Evolutionary conservation across 441 rosid species (phyloP).

Genomic region (Gossypium trilobum): DNA sequence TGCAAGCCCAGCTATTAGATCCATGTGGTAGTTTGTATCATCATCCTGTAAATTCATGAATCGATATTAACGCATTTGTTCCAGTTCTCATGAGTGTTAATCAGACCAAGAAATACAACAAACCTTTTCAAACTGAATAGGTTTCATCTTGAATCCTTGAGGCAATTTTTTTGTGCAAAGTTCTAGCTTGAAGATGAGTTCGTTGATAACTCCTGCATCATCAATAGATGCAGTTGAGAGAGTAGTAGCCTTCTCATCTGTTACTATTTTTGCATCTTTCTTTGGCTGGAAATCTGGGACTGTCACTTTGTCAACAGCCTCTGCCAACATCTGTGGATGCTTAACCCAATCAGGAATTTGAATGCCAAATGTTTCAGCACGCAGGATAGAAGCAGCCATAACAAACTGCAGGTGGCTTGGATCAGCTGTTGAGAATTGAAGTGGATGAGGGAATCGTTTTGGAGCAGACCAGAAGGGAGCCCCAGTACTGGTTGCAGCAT

Average conservation of each 20-base stretch:
- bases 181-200: slow-evolving; percentile 49
- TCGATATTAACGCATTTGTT: background rate
- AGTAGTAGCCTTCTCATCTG: slow-evolving; percentile 88
- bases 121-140: slow-evolving; percentile 95
- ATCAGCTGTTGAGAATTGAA: slow-evolving; percentile 64
- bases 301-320: slow-evolving; percentile 59
- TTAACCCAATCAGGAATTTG: slow-evolving; percentile 73
- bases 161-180: slow-evolving; percentile 40
- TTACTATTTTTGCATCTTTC: slow-evolving; percentile 71
- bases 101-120: slow-evolving; percentile 4
- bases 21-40: slow-evolving; percentile 94
- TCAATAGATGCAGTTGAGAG: slow-evolving; percentile 59
- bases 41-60: slow-evolving; percentile 54
- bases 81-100: background rate
- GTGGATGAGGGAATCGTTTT: slow-evolving; percentile 82
- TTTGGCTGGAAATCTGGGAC: slow-evolving; percentile 83
- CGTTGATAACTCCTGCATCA: slow-evolving; percentile 70
- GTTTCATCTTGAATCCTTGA: slow-evolving; percentile 74
- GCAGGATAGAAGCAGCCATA: slow-evolving; percentile 69
- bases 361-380: slow-evolving; percentile 86
- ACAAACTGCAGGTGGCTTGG: slow-evolving; percentile 58
- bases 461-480: slow-evolving; percentile 98
- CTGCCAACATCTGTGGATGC: slow-evolving; percentile 46
- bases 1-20: slow-evolving; percentile 86
- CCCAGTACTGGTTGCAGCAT: slow-evolving; percentile 80